phyloP scores from a whole-genome alignment of 768 basidiomycete genomes.

The Sarcomyxa edulis region DNA sequence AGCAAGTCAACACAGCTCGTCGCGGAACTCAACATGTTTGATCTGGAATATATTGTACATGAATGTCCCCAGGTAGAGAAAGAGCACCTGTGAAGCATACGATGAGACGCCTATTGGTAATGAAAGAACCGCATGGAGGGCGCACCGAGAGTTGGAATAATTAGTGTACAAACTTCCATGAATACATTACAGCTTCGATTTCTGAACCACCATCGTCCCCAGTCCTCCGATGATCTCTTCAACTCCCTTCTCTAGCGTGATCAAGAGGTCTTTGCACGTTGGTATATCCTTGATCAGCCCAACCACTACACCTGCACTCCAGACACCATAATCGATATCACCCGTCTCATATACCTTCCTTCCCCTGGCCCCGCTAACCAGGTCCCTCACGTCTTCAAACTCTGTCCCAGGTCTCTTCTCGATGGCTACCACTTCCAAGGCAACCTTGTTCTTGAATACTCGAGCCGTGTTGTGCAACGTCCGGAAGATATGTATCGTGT shows the following conservation, averaged over 20 bases:
- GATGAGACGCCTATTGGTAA: too few species aligned
- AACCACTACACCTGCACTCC: constrained; percentile 62
- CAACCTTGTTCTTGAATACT: constrained; percentile 83
- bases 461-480: constrained; percentile 79
- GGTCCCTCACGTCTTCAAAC: constrained; percentile 78
- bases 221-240: constrained; percentile 59
- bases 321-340: constrained; percentile 84
- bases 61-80: too few species aligned
- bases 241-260: constrained; percentile 67
- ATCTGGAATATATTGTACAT: too few species aligned
- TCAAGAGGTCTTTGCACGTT: constrained; percentile 68
- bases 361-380: constrained; percentile 70
- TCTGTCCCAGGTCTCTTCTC: constrained; percentile 80
- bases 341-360: constrained; percentile 76
- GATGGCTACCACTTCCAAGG: constrained; percentile 79
- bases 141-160: too few species aligned
- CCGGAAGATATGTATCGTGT: constrained; percentile 88
- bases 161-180: too few species aligned
- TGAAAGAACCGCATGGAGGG: too few species aligned
- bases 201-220: constrained; percentile 22
- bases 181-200: constrained; percentile 31
- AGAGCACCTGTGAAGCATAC: too few species aligned
- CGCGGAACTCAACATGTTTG: too few species aligned
- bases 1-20: too few species aligned
- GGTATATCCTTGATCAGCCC: constrained; percentile 83